A percentile compares a stretch with the other conserved stretches of the same genome.
phyloP scores from a whole-genome alignment of 1,284 basidiomycete species.

The Sporisorium exsertum region DNA sequence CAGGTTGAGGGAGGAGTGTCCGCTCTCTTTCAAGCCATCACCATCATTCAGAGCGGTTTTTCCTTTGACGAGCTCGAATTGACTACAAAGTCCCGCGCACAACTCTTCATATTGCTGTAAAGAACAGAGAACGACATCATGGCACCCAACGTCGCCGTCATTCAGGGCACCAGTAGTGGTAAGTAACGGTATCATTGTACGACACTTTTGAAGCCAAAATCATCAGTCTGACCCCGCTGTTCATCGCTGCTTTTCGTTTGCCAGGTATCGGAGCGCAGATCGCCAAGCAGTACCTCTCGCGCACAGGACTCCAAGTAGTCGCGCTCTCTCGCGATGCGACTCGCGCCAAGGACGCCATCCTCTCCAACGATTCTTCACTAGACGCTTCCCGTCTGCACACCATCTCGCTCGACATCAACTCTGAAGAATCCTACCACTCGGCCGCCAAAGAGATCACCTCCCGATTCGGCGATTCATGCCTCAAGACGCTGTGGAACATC shows the following conservation, averaged over 20 bases:
- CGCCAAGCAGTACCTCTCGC: slow-evolving; percentile 64
- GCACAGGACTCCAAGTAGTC: slow-evolving; percentile 71
- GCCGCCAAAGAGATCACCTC: slow-evolving; percentile 69
- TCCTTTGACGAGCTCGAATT: background rate
- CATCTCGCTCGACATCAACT: slow-evolving; percentile 69
- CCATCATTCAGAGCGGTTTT: background rate
- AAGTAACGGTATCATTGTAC: background rate
- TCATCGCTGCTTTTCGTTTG: background rate
- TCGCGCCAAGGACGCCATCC: slow-evolving; percentile 65
- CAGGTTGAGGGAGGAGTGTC: background rate
- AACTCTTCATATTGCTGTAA: background rate
- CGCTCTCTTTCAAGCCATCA: background rate
- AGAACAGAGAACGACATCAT: slow-evolving; percentile 8
- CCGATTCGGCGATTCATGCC: slow-evolving; percentile 68
- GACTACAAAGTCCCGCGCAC: background rate
- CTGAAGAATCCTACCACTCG: slow-evolving; percentile 69
- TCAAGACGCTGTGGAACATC: slow-evolving; percentile 71
- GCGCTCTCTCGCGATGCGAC: slow-evolving; percentile 70
- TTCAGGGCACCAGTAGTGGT: slow-evolving; percentile 58
- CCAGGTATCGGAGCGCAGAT: slow-evolving; percentile 57
- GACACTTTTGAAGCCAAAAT: background rate
- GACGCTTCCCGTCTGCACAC: slow-evolving; percentile 69
- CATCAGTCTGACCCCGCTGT: background rate
- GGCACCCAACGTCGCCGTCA: slow-evolving; percentile 60
- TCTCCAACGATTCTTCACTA: slow-evolving; percentile 42